phyloP scores from a whole-genome alignment of 768 basidiomycete species.

The Leccinum longicurvipes region DNA sequence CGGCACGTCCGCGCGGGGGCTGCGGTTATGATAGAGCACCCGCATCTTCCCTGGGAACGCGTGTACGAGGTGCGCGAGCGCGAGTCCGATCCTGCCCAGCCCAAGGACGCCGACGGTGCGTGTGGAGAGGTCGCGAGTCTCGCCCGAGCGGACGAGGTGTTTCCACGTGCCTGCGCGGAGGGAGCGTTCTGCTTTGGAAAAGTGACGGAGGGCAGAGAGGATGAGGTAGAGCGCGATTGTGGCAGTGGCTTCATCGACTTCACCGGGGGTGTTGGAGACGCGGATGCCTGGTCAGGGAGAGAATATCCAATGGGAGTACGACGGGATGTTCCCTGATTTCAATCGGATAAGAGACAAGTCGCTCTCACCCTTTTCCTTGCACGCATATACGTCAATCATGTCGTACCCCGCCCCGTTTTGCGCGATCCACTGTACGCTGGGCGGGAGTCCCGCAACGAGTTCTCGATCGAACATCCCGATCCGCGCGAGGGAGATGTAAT shows the following conservation, averaged over 20 bases:
- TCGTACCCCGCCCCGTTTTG: conserved; percentile 91
- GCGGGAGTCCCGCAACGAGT: conserved; percentile 57
- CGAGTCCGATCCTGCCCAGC: conserved; percentile 71
- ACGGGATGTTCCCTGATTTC: no score
- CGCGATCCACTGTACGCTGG: conserved; percentile 74
- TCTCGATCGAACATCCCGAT: conserved; percentile 52
- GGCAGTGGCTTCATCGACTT: conserved; percentile 88
- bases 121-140: conserved; percentile 60
- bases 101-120: conserved; percentile 73
- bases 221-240: conserved; percentile 84
- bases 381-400: conserved; percentile 70
- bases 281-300: conserved; percentile 39
- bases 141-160: conserved; percentile 40
- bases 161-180: conserved; percentile 61
- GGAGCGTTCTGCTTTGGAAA: conserved; percentile 55
- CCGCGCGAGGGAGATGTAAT: conserved; percentile 40
- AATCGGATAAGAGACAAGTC: no score
- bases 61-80: conserved; percentile 65
- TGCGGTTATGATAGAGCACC: conserved; percentile 74
- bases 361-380: conserved; percentile 66
- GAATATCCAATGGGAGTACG: background rate
- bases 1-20: conserved; percentile 54
- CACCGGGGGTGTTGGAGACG: conserved; percentile 85
- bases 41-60: conserved; percentile 76
- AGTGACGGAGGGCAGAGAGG: conserved; percentile 74